Percentiles rank a stretch among this genome's conserved stretches.
Evolutionary conservation across 2,329 filamentous ascomycete genomes (phyloP).

Genomic region (Colletotrichum brevisporum): DNA sequence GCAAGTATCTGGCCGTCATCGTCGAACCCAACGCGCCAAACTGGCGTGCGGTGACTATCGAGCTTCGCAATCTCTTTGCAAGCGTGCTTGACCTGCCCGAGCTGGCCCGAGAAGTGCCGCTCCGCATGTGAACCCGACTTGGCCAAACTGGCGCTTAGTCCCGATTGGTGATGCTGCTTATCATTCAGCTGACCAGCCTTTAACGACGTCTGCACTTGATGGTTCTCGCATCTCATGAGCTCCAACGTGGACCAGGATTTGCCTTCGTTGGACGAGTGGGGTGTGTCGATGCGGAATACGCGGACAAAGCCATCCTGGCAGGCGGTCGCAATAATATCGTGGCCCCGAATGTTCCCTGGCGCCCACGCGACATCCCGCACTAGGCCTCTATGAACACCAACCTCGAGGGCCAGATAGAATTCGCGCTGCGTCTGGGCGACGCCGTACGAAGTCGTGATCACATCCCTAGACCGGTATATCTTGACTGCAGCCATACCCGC

Average conservation of each 20-base stretch:
- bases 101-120: constrained; percentile 68
- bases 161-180: constrained; percentile 56
- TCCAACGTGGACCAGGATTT: constrained; percentile 65
- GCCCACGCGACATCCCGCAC: constrained; percentile 95
- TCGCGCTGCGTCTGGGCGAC: constrained; percentile 74
- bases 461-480: constrained; percentile 82
- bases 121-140: constrained; percentile 63
- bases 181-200: constrained; percentile 44
- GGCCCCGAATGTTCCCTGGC: constrained; percentile 89
- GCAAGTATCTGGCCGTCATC: constrained; percentile 80
- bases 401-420: constrained; percentile 87
- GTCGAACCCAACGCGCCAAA: constrained; percentile 83
- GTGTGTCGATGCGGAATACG: constrained; percentile 85
- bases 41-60: constrained; percentile 76
- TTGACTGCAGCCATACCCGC: constrained; percentile 87
- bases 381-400: constrained; percentile 80
- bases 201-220: constrained; percentile 29
- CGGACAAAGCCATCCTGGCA: constrained; percentile 92
- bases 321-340: constrained; percentile 91
- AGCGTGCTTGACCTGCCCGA: constrained; percentile 76
- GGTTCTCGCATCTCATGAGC: constrained; percentile 54
- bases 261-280: constrained; percentile 60
- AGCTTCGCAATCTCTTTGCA: constrained; percentile 76
- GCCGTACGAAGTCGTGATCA: constrained; percentile 65
- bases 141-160: constrained; percentile 67